A percentile compares a stretch with the other conserved stretches of the same genome.
phyloP scores from a whole-genome alignment of 116 monocot genomes.

The Zostera marina region DNA sequence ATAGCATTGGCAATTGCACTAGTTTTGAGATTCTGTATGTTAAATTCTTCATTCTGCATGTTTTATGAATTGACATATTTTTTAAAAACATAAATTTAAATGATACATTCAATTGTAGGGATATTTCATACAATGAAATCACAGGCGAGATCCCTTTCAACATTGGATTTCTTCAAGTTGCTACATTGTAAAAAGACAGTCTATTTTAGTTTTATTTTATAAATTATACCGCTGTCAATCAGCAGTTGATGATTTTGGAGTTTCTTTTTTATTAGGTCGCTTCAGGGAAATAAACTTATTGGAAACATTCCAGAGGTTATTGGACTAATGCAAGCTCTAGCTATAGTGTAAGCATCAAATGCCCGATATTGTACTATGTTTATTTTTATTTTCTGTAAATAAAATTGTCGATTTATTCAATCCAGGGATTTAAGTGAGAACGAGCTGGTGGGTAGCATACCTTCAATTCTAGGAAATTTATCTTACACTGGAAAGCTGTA shows the following conservation, averaged over 20 bases:
- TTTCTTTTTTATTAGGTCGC: constrained; percentile 31
- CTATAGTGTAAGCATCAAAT: constrained; percentile 6
- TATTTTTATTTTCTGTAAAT: neutral
- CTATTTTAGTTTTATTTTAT: neutral
- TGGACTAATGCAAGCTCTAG: constrained; percentile 95
- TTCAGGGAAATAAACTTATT: constrained; percentile 84
- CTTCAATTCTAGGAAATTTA: constrained; percentile 84
- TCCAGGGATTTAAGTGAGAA: constrained; percentile 94
- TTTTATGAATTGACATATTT: neutral
- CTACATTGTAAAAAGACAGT: constrained; percentile 57
- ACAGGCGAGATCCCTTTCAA: constrained; percentile 93
- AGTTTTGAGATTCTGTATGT: constrained; percentile 89
- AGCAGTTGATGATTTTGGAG: neutral
- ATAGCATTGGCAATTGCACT: constrained; percentile 92
- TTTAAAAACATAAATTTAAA: neutral
- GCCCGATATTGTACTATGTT: neutral
- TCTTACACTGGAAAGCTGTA: constrained; percentile 94
- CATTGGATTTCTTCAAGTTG: constrained; percentile 97
- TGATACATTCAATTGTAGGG: constrained; percentile 8
- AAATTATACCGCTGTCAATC: neutral
- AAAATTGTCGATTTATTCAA: neutral
- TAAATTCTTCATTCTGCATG: neutral
- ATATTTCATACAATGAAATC: constrained; percentile 53
- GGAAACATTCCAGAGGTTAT: constrained; percentile 97
- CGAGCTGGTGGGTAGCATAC: constrained; percentile 73